Percentiles rank a stretch among this genome's conserved stretches.
These are phyloP conservation scores for Phytopythium oedochilum DNA, from an alignment of 352 stramenopile species.

Conservation along the genomic window DNA sequence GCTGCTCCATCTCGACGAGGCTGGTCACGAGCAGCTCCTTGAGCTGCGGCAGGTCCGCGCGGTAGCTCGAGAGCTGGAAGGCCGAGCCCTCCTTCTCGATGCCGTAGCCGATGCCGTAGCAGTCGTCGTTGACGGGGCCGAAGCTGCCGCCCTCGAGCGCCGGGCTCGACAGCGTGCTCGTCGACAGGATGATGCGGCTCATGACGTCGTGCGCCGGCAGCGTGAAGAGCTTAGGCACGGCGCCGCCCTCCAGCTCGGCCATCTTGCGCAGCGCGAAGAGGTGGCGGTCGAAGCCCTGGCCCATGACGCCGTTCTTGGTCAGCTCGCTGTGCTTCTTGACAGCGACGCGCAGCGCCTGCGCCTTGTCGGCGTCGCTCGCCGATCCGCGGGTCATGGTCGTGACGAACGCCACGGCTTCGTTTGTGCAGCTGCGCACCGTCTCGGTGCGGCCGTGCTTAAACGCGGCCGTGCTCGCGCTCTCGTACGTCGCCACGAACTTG, in stretches of 20 bases:
- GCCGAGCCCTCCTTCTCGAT: slow-evolving; percentile 80
- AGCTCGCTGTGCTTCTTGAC: slow-evolving; percentile 87
- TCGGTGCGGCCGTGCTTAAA: slow-evolving; percentile 91
- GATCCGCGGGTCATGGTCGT: slow-evolving; percentile 57
- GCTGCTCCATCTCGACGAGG: slow-evolving; percentile 60
- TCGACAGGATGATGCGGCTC: slow-evolving; percentile 90
- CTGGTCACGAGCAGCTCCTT: slow-evolving; percentile 72
- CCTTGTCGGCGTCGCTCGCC: slow-evolving; percentile 56
- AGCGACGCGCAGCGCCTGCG: slow-evolving; percentile 48
- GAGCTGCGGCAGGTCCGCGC: slow-evolving; percentile 66
- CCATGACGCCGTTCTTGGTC: slow-evolving; percentile 90
- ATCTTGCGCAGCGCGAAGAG: slow-evolving; percentile 79
- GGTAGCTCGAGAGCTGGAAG: slow-evolving; percentile 86
- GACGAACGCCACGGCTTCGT: slow-evolving; percentile 78
- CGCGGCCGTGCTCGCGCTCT: slow-evolving; percentile 84
- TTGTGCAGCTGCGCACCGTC: slow-evolving; percentile 87
- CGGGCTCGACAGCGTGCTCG: slow-evolving; percentile 82
- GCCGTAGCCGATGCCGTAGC: slow-evolving; percentile 89
- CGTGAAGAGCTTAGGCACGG: slow-evolving; percentile 74
- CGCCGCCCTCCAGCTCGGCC: slow-evolving; percentile 48
- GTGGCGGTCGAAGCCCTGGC: slow-evolving; percentile 87
- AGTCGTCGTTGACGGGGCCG: slow-evolving; percentile 85
- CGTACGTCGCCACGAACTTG: slow-evolving; percentile 84
- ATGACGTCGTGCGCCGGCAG: slow-evolving; percentile 74
- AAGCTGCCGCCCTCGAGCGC: slow-evolving; percentile 87